Evolutionary conservation across 441 rosid genomes (phyloP).

Genomic region (Eutrema salsugineum): DNA sequence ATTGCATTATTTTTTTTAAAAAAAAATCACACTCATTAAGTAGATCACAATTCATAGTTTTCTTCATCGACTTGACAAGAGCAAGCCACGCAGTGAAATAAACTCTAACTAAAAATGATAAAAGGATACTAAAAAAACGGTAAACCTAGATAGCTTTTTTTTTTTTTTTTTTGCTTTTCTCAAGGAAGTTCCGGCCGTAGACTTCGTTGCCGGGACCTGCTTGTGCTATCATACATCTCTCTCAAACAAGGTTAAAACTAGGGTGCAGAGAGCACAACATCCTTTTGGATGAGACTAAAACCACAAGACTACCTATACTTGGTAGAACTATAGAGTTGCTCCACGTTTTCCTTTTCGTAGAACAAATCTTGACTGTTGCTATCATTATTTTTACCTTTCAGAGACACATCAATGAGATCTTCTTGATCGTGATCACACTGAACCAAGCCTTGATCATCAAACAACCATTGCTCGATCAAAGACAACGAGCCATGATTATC

Average conservation of each 20-base stretch:
- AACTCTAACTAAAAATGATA: neutral
- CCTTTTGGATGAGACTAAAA: neutral
- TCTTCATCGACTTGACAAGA: neutral
- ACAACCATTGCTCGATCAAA: conserved; percentile 74
- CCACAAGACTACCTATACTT: neutral
- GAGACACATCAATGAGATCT: conserved; percentile 33
- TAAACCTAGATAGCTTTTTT: neutral
- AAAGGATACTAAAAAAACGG: neutral
- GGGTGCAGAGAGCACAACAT: neutral
- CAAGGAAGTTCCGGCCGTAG: neutral
- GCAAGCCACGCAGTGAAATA: conserved; percentile 1
- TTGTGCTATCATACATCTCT: neutral
- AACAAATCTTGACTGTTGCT: conserved; percentile 16
- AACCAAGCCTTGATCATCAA: conserved; percentile 49
- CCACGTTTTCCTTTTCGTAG: neutral
- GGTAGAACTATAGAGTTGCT: neutral
- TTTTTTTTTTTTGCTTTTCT: neutral
- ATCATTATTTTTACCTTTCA: conserved; percentile 36
- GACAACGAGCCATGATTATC: conserved; percentile 43
- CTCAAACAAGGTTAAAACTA: neutral
- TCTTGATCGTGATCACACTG: conserved; percentile 37
- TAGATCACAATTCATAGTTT: conserved; percentile 1
- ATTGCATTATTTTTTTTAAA: neutral
- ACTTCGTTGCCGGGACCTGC: neutral
- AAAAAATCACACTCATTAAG: too few relatives aligned